Conservation (phyloP, 805 yeast genomes). For the Metschnikowia kofuensis region DNA sequence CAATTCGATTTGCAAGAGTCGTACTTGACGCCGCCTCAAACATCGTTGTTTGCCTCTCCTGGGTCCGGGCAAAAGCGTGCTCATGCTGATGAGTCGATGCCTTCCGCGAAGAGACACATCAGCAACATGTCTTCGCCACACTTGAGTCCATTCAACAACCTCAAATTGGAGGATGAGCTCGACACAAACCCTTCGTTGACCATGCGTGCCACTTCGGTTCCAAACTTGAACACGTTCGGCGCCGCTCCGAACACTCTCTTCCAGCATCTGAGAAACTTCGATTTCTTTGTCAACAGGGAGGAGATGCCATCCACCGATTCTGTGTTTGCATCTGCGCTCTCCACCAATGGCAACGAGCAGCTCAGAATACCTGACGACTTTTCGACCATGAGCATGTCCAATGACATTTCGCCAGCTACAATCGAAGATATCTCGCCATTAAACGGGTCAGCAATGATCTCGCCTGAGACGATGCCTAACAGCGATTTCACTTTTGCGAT, state of each 20-base stretch:
- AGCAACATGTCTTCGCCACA: slow-evolving; percentile 2
- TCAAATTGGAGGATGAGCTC: slow-evolving; percentile 8
- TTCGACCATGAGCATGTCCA: neutral
- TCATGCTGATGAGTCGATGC: slow-evolving; percentile 8
- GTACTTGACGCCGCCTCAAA: slow-evolving; percentile 7
- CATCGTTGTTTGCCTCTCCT: slow-evolving; percentile 1
- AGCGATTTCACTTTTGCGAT: slow-evolving; percentile 1
- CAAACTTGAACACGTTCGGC: slow-evolving; percentile 15
- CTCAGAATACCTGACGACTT: slow-evolving; percentile 1
- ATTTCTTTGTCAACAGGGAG: slow-evolving; percentile 2
- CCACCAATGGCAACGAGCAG: neutral
- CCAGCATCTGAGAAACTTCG: slow-evolving; percentile 9
- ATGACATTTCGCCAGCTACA: slow-evolving; percentile 1
- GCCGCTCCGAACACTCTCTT: slow-evolving; percentile 8
- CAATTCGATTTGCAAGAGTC: slow-evolving; percentile 1
- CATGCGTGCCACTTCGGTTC: slow-evolving; percentile 19
- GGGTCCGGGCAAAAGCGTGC: slow-evolving; percentile 6
- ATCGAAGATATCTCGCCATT: neutral
- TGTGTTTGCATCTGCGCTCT: slow-evolving; percentile 6
- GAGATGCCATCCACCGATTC: slow-evolving; percentile 7
- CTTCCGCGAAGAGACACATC: slow-evolving; percentile 11
- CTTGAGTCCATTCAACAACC: slow-evolving; percentile 6
- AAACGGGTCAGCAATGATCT: slow-evolving; percentile 2
- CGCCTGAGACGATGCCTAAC: slow-evolving; percentile 3
- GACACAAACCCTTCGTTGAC: slow-evolving; percentile 11